Evolutionary conservation across 176 grass and related monocot genomes (phyloP).

Genomic region (Carex littledalei): DNA sequence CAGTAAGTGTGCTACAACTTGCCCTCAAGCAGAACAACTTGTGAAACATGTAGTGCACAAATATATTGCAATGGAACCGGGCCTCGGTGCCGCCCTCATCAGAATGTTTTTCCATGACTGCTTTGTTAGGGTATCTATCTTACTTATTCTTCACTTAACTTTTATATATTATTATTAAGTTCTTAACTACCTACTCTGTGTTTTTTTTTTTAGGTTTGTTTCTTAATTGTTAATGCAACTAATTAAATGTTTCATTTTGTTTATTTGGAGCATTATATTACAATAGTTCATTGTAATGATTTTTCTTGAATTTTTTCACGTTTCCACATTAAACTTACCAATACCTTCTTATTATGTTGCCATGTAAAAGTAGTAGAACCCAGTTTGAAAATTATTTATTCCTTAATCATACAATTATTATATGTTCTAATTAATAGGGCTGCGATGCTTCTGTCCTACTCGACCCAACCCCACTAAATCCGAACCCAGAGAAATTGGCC

Average conservation of each 20-base stretch:
- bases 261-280: background rate
- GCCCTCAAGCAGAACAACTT: too few relatives aligned
- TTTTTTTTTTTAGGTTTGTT: background rate
- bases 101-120: conserved; percentile 71
- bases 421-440: conserved; percentile 19
- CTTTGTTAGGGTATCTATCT: conserved; percentile 40
- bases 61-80: conserved; percentile 28
- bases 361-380: background rate
- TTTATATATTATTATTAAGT: background rate
- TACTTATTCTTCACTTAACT: background rate
- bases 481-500: conserved; percentile 35
- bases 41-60: conserved; percentile 29
- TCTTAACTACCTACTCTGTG: background rate
- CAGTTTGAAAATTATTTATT: background rate
- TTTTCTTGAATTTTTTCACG: background rate
- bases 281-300: background rate
- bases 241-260: background rate
- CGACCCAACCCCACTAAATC: conserved; percentile 11
- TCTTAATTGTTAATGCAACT: background rate
- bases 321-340: background rate
- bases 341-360: background rate
- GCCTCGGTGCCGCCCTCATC: conserved; percentile 50
- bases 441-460: conserved; percentile 54
- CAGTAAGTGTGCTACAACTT: too few relatives aligned
- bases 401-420: background rate